phyloP scores from a whole-genome alignment of 371 early-diverging fungal genomes.

The Mortierella sp. region DNA sequence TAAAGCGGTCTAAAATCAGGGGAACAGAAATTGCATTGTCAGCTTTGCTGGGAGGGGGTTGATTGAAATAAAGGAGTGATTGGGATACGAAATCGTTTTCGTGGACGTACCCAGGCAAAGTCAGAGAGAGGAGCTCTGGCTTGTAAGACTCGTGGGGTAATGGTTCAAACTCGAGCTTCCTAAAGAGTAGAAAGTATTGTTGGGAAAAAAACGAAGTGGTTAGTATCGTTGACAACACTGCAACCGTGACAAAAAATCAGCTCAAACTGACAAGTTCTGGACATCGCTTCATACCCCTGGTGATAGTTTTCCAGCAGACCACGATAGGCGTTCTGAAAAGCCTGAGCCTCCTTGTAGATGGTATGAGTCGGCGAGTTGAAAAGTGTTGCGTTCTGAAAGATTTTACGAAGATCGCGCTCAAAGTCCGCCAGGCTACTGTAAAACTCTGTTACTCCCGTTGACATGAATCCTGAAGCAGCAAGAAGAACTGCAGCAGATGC shows the following conservation, averaged over 20 bases:
- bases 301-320: conserved; percentile 28
- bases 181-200: not conserved
- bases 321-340: conserved; percentile 25
- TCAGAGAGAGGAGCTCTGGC: conserved; percentile 52
- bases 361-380: conserved; percentile 53
- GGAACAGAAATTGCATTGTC: not conserved
- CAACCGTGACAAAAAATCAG: not conserved
- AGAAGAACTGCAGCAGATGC: not conserved
- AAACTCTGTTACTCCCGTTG: conserved; percentile 35
- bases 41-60: not conserved
- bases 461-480: conserved; percentile 14
- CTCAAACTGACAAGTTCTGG: not conserved
- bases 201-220: not conserved
- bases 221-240: not conserved
- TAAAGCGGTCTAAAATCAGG: conserved; percentile 37
- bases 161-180: conserved; percentile 18
- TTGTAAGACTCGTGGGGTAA: conserved; percentile 41
- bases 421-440: conserved; percentile 66
- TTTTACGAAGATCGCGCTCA: conserved; percentile 70
- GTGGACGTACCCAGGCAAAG: conserved; percentile 43
- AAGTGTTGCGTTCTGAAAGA: conserved; percentile 63
- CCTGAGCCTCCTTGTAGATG: conserved; percentile 57
- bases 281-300: conserved; percentile 32
- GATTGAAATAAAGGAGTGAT: not conserved
- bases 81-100: not conserved